Evolutionary conservation across 495 filamentous ascomycete species (phyloP).

Genomic region (Cudoniella acicularis): DNA sequence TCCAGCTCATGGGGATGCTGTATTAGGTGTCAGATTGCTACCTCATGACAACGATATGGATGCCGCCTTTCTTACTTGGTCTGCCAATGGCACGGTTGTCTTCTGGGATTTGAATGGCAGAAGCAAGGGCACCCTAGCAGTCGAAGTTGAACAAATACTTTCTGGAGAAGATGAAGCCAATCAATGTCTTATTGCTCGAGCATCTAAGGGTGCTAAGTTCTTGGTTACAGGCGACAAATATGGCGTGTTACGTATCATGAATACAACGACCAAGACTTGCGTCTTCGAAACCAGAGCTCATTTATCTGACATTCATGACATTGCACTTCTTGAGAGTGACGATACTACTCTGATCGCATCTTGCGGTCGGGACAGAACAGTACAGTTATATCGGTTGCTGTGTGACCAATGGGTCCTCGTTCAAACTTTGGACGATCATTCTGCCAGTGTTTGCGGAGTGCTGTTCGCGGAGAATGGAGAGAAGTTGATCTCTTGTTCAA

Average conservation of each 20-base stretch:
- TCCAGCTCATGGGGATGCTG: constrained; percentile 73
- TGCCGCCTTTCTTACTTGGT: constrained; percentile 85
- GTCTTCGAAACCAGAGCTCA: constrained; percentile 76
- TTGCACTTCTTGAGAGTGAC: constrained; percentile 59
- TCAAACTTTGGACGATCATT: constrained; percentile 77
- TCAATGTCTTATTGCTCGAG: constrained; percentile 67
- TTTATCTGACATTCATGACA: constrained; percentile 77
- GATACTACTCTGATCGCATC: constrained; percentile 63
- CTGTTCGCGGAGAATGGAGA: constrained; percentile 61
- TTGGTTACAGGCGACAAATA: constrained; percentile 82
- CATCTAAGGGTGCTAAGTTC: constrained; percentile 54
- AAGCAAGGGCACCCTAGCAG: constrained; percentile 56
- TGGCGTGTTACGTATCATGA: constrained; percentile 66
- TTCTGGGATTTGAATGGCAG: constrained; percentile 78
- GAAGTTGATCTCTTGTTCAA: constrained; percentile 77
- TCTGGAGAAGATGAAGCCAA: constrained; percentile 54
- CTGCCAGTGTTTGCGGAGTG: constrained; percentile 61
- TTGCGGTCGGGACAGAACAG: constrained; percentile 81
- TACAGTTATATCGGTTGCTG: constrained; percentile 74
- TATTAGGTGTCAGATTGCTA: constrained; percentile 69
- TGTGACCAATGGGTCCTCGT: constrained; percentile 53
- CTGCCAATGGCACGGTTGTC: constrained; percentile 67
- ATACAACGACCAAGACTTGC: constrained; percentile 45
- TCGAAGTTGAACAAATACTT: constrained; percentile 62
- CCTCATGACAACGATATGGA: constrained; percentile 48